A percentile compares a stretch with the other conserved stretches of the same genome.
Evolutionary conservation across 371 early-diverging fungal genomes (phyloP).

Genomic region (Mucor saturninus): DNA sequence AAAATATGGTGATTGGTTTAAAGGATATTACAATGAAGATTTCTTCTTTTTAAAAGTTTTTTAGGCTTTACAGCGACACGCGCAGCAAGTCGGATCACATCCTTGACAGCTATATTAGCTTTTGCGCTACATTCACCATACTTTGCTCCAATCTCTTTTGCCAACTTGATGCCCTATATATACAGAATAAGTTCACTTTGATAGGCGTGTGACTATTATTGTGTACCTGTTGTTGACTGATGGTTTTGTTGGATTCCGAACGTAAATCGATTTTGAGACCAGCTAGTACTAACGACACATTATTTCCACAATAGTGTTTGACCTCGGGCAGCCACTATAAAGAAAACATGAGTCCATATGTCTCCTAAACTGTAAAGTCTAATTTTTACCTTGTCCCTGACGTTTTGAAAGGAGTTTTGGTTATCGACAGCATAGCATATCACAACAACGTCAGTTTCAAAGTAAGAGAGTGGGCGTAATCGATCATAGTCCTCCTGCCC

Average conservation of each 20-base stretch:
- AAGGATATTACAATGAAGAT: constrained; percentile 22
- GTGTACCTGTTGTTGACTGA: constrained; percentile 35
- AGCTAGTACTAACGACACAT: constrained; percentile 67
- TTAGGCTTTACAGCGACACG: constrained; percentile 33
- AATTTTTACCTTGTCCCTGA: constrained; percentile 69
- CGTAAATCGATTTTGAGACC: constrained; percentile 73
- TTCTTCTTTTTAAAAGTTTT: constrained; percentile 21
- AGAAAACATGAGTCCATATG: no score
- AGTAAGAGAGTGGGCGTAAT: constrained; percentile 83
- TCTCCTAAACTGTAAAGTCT: no score
- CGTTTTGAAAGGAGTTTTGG: constrained; percentile 80
- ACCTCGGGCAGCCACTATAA: constrained; percentile 69
- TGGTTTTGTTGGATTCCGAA: constrained; percentile 28
- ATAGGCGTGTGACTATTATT: neutral
- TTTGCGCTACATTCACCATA: constrained; percentile 89
- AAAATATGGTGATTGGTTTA: neutral
- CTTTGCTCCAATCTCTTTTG: constrained; percentile 77
- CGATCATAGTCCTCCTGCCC: constrained; percentile 91
- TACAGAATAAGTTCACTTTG: neutral
- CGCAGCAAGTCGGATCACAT: constrained; percentile 65
- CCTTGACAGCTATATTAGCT: constrained; percentile 78
- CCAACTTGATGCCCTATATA: constrained; percentile 68
- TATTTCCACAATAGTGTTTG: constrained; percentile 61
- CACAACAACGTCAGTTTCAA: constrained; percentile 88
- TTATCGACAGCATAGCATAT: constrained; percentile 86